Evolutionary conservation across 2,329 filamentous ascomycete genomes (phyloP), one percentile per base, ranked within the genome.

Genomic region (Fusarium agapanthi): DNA sequence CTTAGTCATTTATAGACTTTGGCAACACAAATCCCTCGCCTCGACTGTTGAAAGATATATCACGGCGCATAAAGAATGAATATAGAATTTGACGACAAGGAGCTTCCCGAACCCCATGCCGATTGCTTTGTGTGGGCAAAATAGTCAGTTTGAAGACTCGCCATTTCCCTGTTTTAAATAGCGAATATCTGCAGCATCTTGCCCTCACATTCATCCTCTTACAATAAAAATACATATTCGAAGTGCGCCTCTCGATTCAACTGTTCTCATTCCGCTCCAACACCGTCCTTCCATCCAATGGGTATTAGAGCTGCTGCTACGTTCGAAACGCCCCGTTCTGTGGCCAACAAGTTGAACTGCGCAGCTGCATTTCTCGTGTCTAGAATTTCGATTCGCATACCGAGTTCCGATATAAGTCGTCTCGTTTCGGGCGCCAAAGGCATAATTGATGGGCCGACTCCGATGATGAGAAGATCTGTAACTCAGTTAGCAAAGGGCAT

Each of bases 261-360:
- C 14, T 16, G 28, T 26, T 35, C 24, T 75, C 64, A 75, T 53
- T 75, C 65, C 12, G 84, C 85, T 5, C 86, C 86, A 32, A 83
- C 73, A 4, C 87, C 87, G 65, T 93, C 92, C 76, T 86, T 89
- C 93, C 94, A 97, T 5, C 94, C 95, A 59, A 96, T 87, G 1
- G 95, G 95, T 81, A 98, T 89, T 82, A 99, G 80, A 15, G 95
- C 95, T 5, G 94, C 95, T 34, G 95, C 95, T 69, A 98, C 91
- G 77, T 95, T 92, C 26, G 90, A 87, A 11, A 96, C 90, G 3
- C 96, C 95, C 57, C 96, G 87, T 84, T 99, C 96, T 24, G 95
- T 98, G n/a, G 95, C 95, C 61, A 99, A 84, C 77, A 99, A 81
- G 80, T 99, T 99, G 82, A 96, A 99, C 81, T 98, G 95, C 38